phyloP scores from a whole-genome alignment of 257 asterid species.

The Galeopsis tetrahit region DNA sequence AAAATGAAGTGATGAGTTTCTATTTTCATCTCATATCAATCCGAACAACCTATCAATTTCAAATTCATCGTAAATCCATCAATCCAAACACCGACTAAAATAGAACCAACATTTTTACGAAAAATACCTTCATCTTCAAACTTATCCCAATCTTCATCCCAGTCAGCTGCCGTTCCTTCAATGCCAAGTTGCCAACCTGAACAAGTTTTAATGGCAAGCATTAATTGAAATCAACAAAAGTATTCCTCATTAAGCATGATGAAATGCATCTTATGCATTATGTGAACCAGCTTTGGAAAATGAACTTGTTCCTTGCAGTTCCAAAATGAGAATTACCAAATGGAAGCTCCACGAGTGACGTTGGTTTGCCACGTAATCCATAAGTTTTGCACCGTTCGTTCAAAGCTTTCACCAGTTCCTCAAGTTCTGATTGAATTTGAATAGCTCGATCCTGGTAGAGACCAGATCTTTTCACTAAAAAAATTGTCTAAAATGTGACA shows the following conservation, averaged over 20 bases:
- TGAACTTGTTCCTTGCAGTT: not conserved
- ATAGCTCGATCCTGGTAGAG: constrained; percentile 70
- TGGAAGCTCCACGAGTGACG: constrained; percentile 79
- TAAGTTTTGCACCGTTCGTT: constrained; percentile 95
- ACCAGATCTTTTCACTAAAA: constrained; percentile 31
- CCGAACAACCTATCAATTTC: not conserved
- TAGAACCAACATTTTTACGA: not conserved
- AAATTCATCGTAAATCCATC: not conserved
- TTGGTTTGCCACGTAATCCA: constrained; percentile 94
- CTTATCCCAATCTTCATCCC: constrained; percentile 97
- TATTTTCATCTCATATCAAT: not conserved
- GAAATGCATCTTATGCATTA: constrained; percentile 39
- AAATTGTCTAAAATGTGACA: constrained; percentile 30
- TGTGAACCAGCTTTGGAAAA: constrained; percentile 9
- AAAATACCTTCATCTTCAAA: constrained; percentile 90
- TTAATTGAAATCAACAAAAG: constrained; percentile 22
- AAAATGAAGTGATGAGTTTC: not conserved
- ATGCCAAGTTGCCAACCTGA: constrained; percentile 98
- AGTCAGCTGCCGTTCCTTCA: constrained; percentile 90
- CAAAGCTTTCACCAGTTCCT: constrained; percentile 77
- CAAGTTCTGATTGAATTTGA: constrained; percentile 77
- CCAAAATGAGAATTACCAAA: constrained; percentile 62
- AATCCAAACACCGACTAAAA: constrained; percentile 4
- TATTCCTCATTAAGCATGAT: constrained; percentile 26
- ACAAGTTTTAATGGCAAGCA: constrained; percentile 27